phyloP scores from a whole-genome alignment of 768 basidiomycete species.

The Mycena alexandri region DNA sequence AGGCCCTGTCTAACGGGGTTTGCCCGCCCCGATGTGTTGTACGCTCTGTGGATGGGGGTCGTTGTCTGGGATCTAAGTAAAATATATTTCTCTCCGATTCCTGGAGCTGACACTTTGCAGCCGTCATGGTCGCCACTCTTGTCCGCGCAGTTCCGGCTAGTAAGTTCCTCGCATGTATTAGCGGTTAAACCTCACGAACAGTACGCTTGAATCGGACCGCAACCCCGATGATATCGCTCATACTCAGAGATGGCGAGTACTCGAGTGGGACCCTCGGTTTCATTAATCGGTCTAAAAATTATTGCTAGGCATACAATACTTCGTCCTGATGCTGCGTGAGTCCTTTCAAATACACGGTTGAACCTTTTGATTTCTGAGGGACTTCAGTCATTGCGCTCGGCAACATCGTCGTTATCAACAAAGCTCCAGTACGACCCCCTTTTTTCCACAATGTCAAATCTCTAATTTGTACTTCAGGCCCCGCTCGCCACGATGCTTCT shows the following conservation, averaged over 20 bases:
- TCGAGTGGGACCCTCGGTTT: background rate
- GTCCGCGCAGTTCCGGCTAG: too few species aligned
- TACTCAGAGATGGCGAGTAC: conserved; percentile 1
- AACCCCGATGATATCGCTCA: background rate
- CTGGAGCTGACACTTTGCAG: too few species aligned
- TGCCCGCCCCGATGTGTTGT: conserved; percentile 1
- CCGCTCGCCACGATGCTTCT: conserved; percentile 5
- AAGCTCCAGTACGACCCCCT: background rate
- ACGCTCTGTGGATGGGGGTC: conserved; percentile 6
- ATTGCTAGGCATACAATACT: background rate
- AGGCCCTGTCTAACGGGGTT: conserved; percentile 1
- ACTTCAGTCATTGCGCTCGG: background rate
- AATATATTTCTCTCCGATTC: background rate
- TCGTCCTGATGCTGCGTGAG: background rate
- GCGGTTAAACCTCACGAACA: background rate
- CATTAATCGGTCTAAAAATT: background rate
- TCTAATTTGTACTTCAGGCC: background rate
- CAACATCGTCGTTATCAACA: background rate
- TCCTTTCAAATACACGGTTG: background rate
- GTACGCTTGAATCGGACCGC: background rate
- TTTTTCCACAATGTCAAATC: too few species aligned
- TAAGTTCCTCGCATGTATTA: too few species aligned
- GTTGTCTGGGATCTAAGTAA: conserved; percentile 5
- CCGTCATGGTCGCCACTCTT: too few species aligned
- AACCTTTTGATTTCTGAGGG: background rate